Conservation (phyloP, 345 rosid species). For the Citrus trifoliata region DNA sequence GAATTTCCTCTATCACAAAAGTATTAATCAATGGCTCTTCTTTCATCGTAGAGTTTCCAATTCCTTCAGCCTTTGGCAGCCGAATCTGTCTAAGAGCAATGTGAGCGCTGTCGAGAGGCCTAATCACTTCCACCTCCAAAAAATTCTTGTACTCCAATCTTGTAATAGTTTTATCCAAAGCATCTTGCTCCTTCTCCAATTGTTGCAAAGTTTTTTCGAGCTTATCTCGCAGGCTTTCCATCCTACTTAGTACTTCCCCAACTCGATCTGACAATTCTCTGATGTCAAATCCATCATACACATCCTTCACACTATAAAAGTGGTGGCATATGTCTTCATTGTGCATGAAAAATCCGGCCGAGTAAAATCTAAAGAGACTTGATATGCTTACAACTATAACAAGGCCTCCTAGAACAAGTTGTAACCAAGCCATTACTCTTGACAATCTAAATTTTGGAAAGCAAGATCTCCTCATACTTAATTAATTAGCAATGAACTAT, state of each 20-base stretch:
- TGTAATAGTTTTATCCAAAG: conserved; percentile 29
- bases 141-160: conserved; percentile 50
- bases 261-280: conserved; percentile 43
- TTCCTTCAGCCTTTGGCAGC: conserved; percentile 49
- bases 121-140: conserved; percentile 69
- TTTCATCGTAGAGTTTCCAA: conserved; percentile 35
- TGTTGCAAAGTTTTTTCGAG: conserved; percentile 54
- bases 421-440: conserved; percentile 59
- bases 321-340: conserved; percentile 62
- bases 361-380: conserved; percentile 67
- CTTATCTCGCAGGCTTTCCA: conserved; percentile 66
- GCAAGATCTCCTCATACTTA: conserved; percentile 49
- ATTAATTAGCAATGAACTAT: neutral
- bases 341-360: conserved; percentile 61
- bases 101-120: conserved; percentile 62
- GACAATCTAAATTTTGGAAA: conserved; percentile 48
- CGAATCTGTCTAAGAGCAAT: conserved; percentile 67
- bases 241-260: conserved; percentile 44
- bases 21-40: conserved; percentile 77
- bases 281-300: conserved; percentile 43
- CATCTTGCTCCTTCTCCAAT: conserved; percentile 53
- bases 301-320: conserved; percentile 48
- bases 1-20: conserved; percentile 65
- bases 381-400: conserved; percentile 60
- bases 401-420: conserved; percentile 54